Evolutionary conservation across 2,329 filamentous ascomycete genomes (phyloP), one percentile per base, ranked within the genome.

Genomic region (Nemania diffusa): DNA sequence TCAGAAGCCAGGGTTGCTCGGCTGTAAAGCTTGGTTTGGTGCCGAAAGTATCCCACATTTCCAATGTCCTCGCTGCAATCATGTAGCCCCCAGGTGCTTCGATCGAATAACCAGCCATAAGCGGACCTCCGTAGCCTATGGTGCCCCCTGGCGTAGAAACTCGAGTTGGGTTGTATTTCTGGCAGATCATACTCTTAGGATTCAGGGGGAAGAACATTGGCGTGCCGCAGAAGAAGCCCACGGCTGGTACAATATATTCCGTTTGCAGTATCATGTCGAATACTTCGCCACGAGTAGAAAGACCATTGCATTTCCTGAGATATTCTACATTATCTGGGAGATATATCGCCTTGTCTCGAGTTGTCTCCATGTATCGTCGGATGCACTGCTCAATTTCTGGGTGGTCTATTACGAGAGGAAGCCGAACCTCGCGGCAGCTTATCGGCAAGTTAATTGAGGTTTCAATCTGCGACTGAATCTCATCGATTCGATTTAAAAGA

Each of bases 301-400:
- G 74, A 0, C 75, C 81, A 58, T 82, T 83, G 57, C 77, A 79
- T 40, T 76, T 73, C 5, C 78, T 74, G 2, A 83, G 68, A 63
- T 90, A 91, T 0, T 84, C 81, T 46, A 90, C 80, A 61, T 90
- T 90, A 70, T 87, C 86, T 0, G 89, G 89, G 0, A 91, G 80
- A 73, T 89, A 91, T 0, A 86, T 84, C 0, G 89, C 89, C 56
- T 88, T 84, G 1, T 85, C 82, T 6, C 89, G 83, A 68, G 89
- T 87, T 0, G 87, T 90, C 26, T 85, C 85, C 73, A 85, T 85
- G 75, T 91, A 91, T 3, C 88, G 82, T 52, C 86, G 79, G 0
- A 88, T 83, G 0, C 88, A 88, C 37, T 85, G 83, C 22, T 81
- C 73, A 63, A 76, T 78, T n/a, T 78, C 75, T 17, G 69, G 71